Conservation (phyloP, 306 rosid species). For the Gynostemma pentaphyllum region DNA sequence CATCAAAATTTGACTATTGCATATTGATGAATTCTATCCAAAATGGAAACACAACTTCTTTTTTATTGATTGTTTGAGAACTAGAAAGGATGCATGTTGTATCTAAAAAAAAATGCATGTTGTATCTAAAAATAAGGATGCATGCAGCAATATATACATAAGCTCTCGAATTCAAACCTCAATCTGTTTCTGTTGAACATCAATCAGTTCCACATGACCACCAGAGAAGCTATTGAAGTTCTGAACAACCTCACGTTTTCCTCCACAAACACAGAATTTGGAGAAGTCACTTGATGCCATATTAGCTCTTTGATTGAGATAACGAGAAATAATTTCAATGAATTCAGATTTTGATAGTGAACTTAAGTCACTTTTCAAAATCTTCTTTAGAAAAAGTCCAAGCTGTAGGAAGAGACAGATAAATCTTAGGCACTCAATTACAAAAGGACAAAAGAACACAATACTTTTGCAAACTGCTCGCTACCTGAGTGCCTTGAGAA, state of each 20-base stretch:
- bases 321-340: conserved; percentile 47
- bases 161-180: conserved; percentile 24
- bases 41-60: background rate
- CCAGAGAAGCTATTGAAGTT: conserved; percentile 18
- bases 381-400: conserved; percentile 67
- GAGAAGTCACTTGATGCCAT: conserved; percentile 56
- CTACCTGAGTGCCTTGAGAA: conserved; percentile 95
- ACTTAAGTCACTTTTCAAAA: conserved; percentile 43
- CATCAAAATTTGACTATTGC: too few species aligned
- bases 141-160: background rate
- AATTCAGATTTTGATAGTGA: conserved; percentile 52
- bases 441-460: conserved; percentile 1
- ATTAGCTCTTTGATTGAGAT: conserved; percentile 54
- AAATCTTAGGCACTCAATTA: background rate
- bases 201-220: conserved; percentile 31
- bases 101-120: too few species aligned
- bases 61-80: background rate
- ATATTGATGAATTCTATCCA: background rate
- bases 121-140: too few species aligned
- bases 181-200: conserved; percentile 57
- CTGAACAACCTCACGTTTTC: conserved; percentile 32
- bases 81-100: background rate
- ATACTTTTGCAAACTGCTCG: too few species aligned
- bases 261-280: conserved; percentile 62
- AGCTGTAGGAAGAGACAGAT: conserved; percentile 34